Conservation (phyloP, 805 yeast genomes). For the Candida sakaeoensis region DNA sequence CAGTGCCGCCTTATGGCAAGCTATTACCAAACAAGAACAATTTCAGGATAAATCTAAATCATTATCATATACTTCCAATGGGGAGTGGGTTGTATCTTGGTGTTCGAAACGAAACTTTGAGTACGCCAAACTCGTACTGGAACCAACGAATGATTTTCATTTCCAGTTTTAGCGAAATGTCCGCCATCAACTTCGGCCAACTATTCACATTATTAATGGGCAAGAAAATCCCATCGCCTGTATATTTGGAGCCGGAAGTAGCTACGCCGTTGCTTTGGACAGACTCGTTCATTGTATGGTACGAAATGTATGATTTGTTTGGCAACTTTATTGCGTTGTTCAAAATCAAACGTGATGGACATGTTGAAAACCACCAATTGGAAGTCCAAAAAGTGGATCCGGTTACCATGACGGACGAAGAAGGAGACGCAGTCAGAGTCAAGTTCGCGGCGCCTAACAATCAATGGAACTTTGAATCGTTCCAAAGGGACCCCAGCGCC, state of each 20-base stretch:
- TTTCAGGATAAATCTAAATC: conserved; percentile 24
- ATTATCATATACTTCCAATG: conserved; percentile 22
- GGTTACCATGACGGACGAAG: conserved; percentile 24
- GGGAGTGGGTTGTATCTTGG: conserved; percentile 34
- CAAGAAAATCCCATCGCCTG: conserved; percentile 25
- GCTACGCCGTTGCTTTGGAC: conserved; percentile 20
- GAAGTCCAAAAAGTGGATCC: conserved; percentile 28
- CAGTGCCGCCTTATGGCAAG: conserved; percentile 6
- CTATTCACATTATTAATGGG: conserved; percentile 21
- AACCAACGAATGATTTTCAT: conserved; percentile 21
- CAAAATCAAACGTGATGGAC: conserved; percentile 24
- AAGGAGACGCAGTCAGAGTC: conserved; percentile 23
- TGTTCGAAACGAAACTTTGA: conserved; percentile 12
- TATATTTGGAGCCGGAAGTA: conserved; percentile 4
- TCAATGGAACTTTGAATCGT: conserved; percentile 27
- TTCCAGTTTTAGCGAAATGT: conserved; percentile 16
- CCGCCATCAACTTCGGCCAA: conserved; percentile 16
- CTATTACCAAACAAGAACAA: conserved; percentile 23
- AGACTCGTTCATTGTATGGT: conserved; percentile 33
- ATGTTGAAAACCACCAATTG: conserved; percentile 11
- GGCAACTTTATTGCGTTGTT: conserved; percentile 28
- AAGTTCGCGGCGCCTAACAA: conserved; percentile 20
- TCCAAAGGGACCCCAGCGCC: conserved; percentile 4
- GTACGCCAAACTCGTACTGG: conserved; percentile 17
- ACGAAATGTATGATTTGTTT: conserved; percentile 30